Conservation (phyloP, 495 filamentous ascomycete genomes). For the Podospora australis region DNA sequence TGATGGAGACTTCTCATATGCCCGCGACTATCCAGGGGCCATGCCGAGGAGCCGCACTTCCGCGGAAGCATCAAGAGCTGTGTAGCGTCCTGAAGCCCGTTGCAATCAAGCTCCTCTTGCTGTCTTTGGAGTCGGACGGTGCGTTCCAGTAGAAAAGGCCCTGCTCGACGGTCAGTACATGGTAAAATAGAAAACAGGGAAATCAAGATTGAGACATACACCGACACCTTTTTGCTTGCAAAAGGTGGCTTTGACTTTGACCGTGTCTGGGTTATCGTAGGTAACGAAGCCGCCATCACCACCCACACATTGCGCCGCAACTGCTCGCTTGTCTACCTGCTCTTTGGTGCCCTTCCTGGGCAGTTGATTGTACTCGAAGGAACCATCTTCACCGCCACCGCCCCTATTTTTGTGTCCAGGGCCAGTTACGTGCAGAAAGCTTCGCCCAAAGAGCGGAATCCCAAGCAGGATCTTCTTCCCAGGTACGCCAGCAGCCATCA, state of each 20-base stretch:
- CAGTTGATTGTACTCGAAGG: slow-evolving; percentile 75
- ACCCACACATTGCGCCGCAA: slow-evolving; percentile 72
- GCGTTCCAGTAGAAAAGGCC: slow-evolving; percentile 92
- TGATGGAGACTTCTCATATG: background rate
- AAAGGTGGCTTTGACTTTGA: slow-evolving; percentile 77
- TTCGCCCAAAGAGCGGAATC: slow-evolving; percentile 74
- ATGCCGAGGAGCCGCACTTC: background rate
- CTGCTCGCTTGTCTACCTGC: slow-evolving; percentile 54
- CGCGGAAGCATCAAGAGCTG: slow-evolving; percentile 30
- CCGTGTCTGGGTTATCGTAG: slow-evolving; percentile 79
- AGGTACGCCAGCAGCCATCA: slow-evolving; percentile 60
- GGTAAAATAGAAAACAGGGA: background rate
- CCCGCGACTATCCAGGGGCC: background rate
- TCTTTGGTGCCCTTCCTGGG: slow-evolving; percentile 67
- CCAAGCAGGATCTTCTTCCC: slow-evolving; percentile 71
- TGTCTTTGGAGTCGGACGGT: slow-evolving; percentile 63
- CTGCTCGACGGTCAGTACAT: slow-evolving; percentile 22
- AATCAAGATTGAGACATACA: slow-evolving; percentile 29
- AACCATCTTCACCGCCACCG: slow-evolving; percentile 67
- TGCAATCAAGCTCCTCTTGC: slow-evolving; percentile 64
- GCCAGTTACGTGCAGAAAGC: slow-evolving; percentile 62
- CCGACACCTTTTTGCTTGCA: slow-evolving; percentile 70
- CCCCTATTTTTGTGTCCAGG: slow-evolving; percentile 59
- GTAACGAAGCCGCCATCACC: slow-evolving; percentile 80
- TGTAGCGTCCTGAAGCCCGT: slow-evolving; percentile 69